Percentiles rank a stretch among this genome's conserved stretches.
phyloP scores from a whole-genome alignment of 2,329 filamentous ascomycete species.

The Orbilia javanica region DNA sequence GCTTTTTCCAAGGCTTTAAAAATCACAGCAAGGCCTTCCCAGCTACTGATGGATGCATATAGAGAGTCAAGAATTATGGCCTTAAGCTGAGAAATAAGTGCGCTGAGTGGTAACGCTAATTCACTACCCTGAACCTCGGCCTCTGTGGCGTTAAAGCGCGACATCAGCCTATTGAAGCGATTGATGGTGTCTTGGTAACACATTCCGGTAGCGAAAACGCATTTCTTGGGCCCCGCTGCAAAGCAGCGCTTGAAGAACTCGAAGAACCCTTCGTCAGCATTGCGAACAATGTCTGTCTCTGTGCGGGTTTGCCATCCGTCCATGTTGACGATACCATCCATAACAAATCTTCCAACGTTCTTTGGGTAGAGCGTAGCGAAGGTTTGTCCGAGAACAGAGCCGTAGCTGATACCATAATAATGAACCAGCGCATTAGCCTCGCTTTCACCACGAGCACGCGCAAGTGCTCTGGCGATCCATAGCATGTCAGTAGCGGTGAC shows the following conservation, averaged over 20 bases:
- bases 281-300: conserved; percentile 9
- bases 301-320: conserved; percentile 26
- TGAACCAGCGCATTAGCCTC: conserved; percentile 26
- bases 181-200: conserved; percentile 29
- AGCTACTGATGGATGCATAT: conserved; percentile 16
- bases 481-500: conserved; percentile 48
- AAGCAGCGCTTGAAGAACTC: conserved; percentile 42
- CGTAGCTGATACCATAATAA: conserved; percentile 50
- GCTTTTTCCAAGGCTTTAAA: conserved; percentile 25
- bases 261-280: conserved; percentile 29
- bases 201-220: conserved; percentile 26
- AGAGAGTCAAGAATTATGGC: conserved; percentile 16
- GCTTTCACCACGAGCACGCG: conserved; percentile 20
- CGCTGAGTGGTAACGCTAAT: neutral
- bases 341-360: conserved; percentile 42
- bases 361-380: conserved; percentile 47
- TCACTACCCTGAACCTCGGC: conserved; percentile 9
- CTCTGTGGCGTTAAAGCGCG: conserved; percentile 25
- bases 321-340: conserved; percentile 52
- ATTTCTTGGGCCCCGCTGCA: conserved; percentile 29
- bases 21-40: conserved; percentile 16
- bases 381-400: conserved; percentile 42
- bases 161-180: conserved; percentile 40
- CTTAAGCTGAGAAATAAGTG: neutral
- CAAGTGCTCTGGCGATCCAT: conserved; percentile 42